These are phyloP conservation scores for Coemansia umbellata DNA, from an alignment of 192 early-diverging fungal species.

Conservation along the genomic window DNA sequence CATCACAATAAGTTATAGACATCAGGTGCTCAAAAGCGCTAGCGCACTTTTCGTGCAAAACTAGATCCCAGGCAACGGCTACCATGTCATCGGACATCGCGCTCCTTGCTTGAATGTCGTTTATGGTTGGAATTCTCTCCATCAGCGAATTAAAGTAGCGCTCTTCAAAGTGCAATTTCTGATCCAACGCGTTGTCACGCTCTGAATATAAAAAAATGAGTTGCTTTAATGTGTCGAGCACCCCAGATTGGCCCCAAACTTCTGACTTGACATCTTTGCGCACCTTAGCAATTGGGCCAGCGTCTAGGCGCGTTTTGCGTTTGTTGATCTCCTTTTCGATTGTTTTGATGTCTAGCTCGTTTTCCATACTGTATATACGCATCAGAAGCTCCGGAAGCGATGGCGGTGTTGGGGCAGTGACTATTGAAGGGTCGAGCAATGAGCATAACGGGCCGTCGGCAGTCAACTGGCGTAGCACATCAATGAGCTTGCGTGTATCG, in stretches of 20 bases:
- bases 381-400: slow-evolving; percentile 23
- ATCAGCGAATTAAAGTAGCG: slow-evolving; percentile 21
- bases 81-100: slow-evolving; percentile 16
- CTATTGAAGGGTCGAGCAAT: slow-evolving; percentile 6
- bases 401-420: slow-evolving; percentile 12
- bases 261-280: slow-evolving; percentile 63
- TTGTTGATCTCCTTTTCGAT: slow-evolving; percentile 60
- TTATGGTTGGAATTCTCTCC: slow-evolving; percentile 13
- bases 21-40: slow-evolving; percentile 39
- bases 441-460: slow-evolving; percentile 3
- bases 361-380: slow-evolving; percentile 45
- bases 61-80: slow-evolving; percentile 22
- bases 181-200: not conserved
- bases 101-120: not conserved
- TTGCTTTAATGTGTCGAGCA: slow-evolving; percentile 30
- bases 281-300: slow-evolving; percentile 59
- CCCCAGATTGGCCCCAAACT: slow-evolving; percentile 57
- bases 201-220: slow-evolving; percentile 12
- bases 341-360: slow-evolving; percentile 43
- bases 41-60: slow-evolving; percentile 7
- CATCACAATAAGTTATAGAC: slow-evolving; percentile 8
- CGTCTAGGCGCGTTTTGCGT: slow-evolving; percentile 64
- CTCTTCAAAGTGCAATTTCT: slow-evolving; percentile 13
- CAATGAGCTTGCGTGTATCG: slow-evolving; percentile 37
- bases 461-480: slow-evolving; percentile 14